phyloP scores from a whole-genome alignment of 176 grass and related monocot genomes.

The Carex myosuroides region DNA sequence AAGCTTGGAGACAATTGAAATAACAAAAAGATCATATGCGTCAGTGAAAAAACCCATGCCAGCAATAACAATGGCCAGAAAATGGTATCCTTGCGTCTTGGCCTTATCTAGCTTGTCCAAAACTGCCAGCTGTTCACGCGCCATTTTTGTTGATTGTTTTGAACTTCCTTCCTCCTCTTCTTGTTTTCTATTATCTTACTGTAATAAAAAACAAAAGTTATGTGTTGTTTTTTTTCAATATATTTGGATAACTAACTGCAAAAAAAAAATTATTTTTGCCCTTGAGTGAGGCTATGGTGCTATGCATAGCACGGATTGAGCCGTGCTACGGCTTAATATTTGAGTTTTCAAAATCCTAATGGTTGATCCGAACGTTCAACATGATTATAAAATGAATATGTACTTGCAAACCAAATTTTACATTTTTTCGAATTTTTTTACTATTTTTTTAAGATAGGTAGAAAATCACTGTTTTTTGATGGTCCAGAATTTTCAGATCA shows the following conservation, averaged over 20 bases:
- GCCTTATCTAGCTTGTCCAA: slow-evolving; percentile 50
- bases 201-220: not conserved
- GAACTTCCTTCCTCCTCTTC: not conserved
- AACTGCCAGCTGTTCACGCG: slow-evolving; percentile 48
- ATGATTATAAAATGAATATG: no score
- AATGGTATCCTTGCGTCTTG: slow-evolving; percentile 74
- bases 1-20: slow-evolving; percentile 50
- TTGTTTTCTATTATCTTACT: not conserved
- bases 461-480: no score
- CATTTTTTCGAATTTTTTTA: no score
- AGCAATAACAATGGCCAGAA: slow-evolving; percentile 64
- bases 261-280: no score
- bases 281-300: no score
- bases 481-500: no score
- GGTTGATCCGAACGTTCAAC: no score
- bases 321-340: no score
- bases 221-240: not conserved
- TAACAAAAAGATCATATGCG: slow-evolving; percentile 69
- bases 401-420: no score
- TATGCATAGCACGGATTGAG: no score
- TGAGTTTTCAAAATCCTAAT: no score
- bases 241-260: not conserved
- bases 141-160: slow-evolving; percentile 28
- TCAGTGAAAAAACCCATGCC: slow-evolving; percentile 93
- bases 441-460: no score